Base-by-base conservation (phyloP, 106 monocot species). In the Platanthera guangdongensis region DNA sequence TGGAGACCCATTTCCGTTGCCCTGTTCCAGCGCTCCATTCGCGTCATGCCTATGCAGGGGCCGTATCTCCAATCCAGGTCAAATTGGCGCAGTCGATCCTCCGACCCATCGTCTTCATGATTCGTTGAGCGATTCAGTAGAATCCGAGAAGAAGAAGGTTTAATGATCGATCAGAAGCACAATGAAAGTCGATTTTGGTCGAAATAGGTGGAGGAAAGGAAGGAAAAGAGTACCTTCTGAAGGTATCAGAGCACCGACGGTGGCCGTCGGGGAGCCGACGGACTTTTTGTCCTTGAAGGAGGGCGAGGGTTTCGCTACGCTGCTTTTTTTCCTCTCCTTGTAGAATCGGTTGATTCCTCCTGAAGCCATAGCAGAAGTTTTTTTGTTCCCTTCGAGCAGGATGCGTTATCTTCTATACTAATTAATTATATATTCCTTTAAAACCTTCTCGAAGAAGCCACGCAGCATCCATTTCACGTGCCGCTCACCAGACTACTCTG, bases 11-110 rank as follows among this genome's bases (percentile, higher is more conserved):
- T 85, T 3, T 76, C 60, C 4, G 39, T 15, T 0, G 94, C 94
- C 6, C 94, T 81, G 51, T 88, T 79, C 94, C 90, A 94, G 21
- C 94, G 84, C 75, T 87, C 75, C 39, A 87, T 54, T 5, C 94
- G 86, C n/a, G 81, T 82, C 28, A 94, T 74, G 4, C 94, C 90
- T 8, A 90, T 50, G 75, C 94, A 94, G 7, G 94, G 90, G 10
- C 94, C 90, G 78, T 80, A 90, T 71, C 75, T 80, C 88, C 88
- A 85, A 74, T 90, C 87, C 94, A 94, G 79, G 74, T 94, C 94
- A 75, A 94, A 94, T 69, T 82, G 83, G 78, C 86, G 72, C 85
- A 94, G 77, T 80, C 30, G 72, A 78, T 74, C 78, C 75, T 93
- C 90, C 77, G 82, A 82, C 49, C 75, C 74, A 32, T 76, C 83